Evolutionary conservation across 139 green algal genomes (phyloP).

Genomic region (Ettlia oleoabundans): DNA sequence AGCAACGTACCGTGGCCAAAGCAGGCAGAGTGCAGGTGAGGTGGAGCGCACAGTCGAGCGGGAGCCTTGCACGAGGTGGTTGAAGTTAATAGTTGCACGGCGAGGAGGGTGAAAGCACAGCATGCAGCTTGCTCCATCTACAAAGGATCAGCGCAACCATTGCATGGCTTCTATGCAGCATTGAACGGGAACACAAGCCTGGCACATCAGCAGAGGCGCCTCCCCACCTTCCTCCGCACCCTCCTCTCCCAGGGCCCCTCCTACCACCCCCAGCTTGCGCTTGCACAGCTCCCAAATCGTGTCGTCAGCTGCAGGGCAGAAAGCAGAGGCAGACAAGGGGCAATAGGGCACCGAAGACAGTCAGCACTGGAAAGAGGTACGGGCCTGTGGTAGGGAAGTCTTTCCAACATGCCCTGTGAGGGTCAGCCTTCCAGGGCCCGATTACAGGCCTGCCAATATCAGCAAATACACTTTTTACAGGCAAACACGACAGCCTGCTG

Average conservation of each 20-base stretch:
- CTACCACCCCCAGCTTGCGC: constrained; percentile 19
- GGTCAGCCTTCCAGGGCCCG: neutral
- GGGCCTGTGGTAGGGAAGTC: too few species aligned
- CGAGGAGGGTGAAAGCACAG: too few species aligned
- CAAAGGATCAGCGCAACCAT: neutral
- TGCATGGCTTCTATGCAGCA: neutral
- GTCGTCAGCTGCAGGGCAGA: constrained; percentile 17
- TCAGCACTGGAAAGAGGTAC: too few species aligned
- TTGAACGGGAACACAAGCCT: neutral
- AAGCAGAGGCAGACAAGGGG: too few species aligned
- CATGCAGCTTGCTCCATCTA: too few species aligned
- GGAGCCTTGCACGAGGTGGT: too few species aligned
- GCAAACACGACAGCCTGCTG: neutral
- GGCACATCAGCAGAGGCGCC: neutral
- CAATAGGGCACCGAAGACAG: too few species aligned
- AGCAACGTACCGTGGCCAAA: too few species aligned
- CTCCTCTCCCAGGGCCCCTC: neutral
- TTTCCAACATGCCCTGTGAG: neutral
- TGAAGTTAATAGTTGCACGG: too few species aligned
- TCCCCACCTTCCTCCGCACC: constrained; percentile 1
- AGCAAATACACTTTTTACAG: neutral
- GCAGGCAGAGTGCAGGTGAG: too few species aligned
- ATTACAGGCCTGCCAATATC: neutral
- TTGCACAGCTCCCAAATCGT: constrained; percentile 15
- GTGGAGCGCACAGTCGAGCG: too few species aligned